These are phyloP conservation scores for Cystobasidium ongulense DNA, from an alignment of 768 basidiomycete genomes.

Conservation along the genomic window DNA sequence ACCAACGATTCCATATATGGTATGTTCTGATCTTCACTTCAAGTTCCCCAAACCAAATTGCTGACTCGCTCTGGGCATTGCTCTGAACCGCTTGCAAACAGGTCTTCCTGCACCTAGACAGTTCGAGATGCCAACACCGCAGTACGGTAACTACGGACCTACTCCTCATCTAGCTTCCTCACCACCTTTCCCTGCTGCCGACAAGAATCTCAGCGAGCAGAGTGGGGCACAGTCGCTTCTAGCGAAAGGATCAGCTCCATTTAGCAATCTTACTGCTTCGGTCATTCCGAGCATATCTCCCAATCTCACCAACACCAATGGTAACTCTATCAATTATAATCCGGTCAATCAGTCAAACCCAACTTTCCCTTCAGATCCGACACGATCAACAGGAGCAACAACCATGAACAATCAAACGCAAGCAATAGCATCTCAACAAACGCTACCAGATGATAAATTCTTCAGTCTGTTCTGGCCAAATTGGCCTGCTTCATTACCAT, in stretches of 20 bases:
- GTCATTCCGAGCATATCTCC: not conserved
- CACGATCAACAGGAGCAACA: not conserved
- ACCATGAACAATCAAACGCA: not conserved
- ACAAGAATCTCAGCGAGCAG: not conserved
- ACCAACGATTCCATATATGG: not conserved
- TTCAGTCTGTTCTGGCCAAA: conserved; percentile 34
- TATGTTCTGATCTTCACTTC: not conserved
- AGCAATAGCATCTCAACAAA: not conserved
- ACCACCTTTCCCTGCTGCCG: not conserved
- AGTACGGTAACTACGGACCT: not conserved
- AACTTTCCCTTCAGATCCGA: not conserved
- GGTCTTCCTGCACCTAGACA: not conserved
- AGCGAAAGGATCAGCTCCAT: not conserved
- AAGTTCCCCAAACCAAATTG: not conserved
- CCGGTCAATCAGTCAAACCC: not conserved
- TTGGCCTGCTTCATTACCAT: conserved; percentile 36
- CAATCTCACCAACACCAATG: not conserved
- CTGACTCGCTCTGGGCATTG: not conserved
- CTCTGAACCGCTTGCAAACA: not conserved
- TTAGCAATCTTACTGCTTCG: not conserved
- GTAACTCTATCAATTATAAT: not conserved
- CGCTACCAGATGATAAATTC: not conserved
- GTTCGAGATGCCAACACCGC: not conserved
- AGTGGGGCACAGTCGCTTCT: not conserved
- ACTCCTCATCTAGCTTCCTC: not conserved